Base-by-base conservation (phyloP, 495 filamentous ascomycete genomes). In the Stereocaulon alpinum region DNA sequence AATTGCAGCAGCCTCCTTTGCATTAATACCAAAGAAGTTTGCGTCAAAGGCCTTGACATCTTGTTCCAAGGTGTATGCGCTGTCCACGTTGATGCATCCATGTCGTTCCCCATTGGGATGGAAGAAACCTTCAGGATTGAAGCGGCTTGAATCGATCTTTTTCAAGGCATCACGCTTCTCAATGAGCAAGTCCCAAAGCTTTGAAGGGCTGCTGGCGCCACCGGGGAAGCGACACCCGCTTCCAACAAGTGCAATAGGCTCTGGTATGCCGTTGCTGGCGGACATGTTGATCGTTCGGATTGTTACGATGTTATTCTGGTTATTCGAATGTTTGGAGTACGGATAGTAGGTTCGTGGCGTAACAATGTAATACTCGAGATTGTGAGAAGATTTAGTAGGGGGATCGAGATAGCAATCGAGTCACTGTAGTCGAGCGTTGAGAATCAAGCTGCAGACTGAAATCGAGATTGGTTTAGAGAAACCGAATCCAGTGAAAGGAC, bases 241-340 rank as follows among this genome's bases (percentile, higher is more conserved):
- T 3, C 44, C 44, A 4, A 48, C 22, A 48, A 48, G 4, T 15
- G 44, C 44, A 11, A 48, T 15, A 82, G 65, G 3, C 75, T 48
- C 44, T 10, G 34, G 7, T 9, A 6, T 37, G 34, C 7, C 34
- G 11, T 37, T 37, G 34, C 7, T 37, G 34, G 7, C 34, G 12
- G 34, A 37, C 34, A 37, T 37, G 7, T 37, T 37, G 7, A 34
- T 34, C 7, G 7, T 37, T 9, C 9, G 34, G 34, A 37, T 2
- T 7, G 0, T 37, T 10, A 10, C 9, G 34, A 37, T 37, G 34
- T 4, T 24, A 24, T 7, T 37, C 34, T 37, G 34, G 34, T 7
- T 24, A 2, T 37, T 37, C 34, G 34, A 37, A 7, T 37, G 12
- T 37, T 10, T 37, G 7, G 12, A 37, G 34, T 37, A 37, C 1